Percentiles rank a stretch among this genome's conserved stretches.
These are phyloP conservation scores for Solanum acaule DNA, from an alignment of 257 asterid genomes.

Conservation along the genomic window DNA sequence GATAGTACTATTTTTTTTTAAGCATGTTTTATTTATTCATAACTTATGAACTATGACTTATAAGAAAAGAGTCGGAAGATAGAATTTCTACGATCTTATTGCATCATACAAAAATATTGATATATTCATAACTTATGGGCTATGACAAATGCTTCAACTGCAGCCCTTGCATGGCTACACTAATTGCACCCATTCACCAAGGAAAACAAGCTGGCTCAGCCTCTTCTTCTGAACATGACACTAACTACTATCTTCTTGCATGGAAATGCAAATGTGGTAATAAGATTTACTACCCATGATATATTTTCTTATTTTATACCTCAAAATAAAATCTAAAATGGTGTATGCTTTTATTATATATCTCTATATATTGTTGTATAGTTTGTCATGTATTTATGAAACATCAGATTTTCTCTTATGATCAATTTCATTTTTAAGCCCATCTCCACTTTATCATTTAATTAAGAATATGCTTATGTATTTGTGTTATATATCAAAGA, in stretches of 20 bases:
- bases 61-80: too few species aligned
- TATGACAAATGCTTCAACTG: constrained; percentile 1
- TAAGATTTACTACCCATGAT: constrained; percentile 2
- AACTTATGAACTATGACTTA: too few species aligned
- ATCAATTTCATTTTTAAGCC: too few species aligned
- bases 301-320: not conserved
- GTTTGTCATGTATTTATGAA: not conserved
- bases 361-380: not conserved
- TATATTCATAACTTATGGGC: too few species aligned
- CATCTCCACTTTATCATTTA: not conserved
- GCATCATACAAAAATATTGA: too few species aligned
- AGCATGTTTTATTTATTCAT: too few species aligned
- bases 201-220: not conserved
- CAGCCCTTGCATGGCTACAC: constrained; percentile 3
- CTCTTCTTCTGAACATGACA: not conserved
- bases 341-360: not conserved
- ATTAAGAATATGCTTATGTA: not conserved
- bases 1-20: too few species aligned
- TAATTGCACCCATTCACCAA: not conserved
- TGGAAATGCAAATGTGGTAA: constrained; percentile 13
- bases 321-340: not conserved
- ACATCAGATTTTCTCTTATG: too few species aligned
- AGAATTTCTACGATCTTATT: too few species aligned
- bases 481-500: too few species aligned
- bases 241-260: not conserved